Percentiles rank a stretch among this genome's conserved stretches.
phyloP scores from a whole-genome alignment of 2,329 filamentous ascomycete genomes.

The Simplicillium sp. region DNA sequence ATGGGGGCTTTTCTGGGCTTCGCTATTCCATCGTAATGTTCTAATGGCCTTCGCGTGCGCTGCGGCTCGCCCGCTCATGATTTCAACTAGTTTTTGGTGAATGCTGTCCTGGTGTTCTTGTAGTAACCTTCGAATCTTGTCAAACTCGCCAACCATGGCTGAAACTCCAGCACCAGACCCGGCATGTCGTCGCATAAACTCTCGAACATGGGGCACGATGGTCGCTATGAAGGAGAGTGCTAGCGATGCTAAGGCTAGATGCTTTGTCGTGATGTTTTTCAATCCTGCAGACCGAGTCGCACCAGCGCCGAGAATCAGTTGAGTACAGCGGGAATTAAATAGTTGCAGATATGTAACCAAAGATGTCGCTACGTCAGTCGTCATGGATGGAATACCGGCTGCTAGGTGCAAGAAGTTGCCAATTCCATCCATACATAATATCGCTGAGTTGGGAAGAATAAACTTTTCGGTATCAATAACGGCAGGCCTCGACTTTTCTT shows the following conservation, averaged over 20 bases:
- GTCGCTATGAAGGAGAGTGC: constrained; percentile 80
- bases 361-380: constrained; percentile 67
- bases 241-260: constrained; percentile 85
- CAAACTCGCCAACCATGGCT: constrained; percentile 69
- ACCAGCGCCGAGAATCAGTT: constrained; percentile 89
- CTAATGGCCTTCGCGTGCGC: constrained; percentile 68
- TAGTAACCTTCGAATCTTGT: constrained; percentile 72
- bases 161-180: constrained; percentile 42
- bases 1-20: constrained; percentile 36
- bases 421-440: constrained; percentile 72
- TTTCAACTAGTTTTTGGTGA: constrained; percentile 86
- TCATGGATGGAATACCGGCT: constrained; percentile 80
- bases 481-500: constrained; percentile 61
- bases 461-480: constrained; percentile 77
- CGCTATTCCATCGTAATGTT: constrained; percentile 62
- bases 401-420: constrained; percentile 77
- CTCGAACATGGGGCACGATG: constrained; percentile 79
- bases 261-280: constrained; percentile 93
- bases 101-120: constrained; percentile 89
- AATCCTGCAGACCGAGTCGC: constrained; percentile 81
- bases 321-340: constrained; percentile 94
- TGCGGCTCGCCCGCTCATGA: constrained; percentile 72
- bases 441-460: constrained; percentile 74
- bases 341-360: constrained; percentile 81
- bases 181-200: constrained; percentile 76